A percentile compares a stretch with the other conserved stretches of the same genome.
Evolutionary conservation across 2,329 filamentous ascomycete species (phyloP).

Genomic region (Penicillium polonicum): DNA sequence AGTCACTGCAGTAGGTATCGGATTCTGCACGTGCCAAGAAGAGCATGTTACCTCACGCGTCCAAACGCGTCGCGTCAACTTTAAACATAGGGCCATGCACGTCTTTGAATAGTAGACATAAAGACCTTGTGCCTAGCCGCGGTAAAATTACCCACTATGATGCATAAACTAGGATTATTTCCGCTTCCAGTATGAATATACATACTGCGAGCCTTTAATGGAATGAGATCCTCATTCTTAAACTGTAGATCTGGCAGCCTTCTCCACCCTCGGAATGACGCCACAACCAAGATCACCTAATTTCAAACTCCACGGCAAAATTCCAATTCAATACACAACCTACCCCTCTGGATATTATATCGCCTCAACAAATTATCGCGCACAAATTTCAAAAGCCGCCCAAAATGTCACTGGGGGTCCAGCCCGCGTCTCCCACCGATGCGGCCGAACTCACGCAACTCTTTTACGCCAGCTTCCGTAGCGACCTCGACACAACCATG

Average conservation of each 20-base stretch:
- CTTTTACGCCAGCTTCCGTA: constrained; percentile 27
- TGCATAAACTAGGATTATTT: background rate
- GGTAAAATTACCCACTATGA: background rate
- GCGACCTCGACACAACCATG: constrained; percentile 21
- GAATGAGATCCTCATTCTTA: background rate
- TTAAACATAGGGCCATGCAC: background rate
- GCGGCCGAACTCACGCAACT: constrained; percentile 17
- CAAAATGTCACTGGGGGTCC: constrained; percentile 20
- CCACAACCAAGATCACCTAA: background rate
- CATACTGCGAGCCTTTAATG: background rate
- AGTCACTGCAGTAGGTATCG: no score
- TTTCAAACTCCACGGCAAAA: background rate
- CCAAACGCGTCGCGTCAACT: no score
- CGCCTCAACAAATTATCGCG: no score
- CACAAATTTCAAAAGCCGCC: background rate
- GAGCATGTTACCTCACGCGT: no score
- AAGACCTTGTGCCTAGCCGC: background rate
- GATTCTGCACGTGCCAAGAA: no score
- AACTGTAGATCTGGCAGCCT: no score
- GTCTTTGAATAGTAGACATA: background rate
- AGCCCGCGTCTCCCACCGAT: constrained; percentile 17
- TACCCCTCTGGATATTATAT: no score
- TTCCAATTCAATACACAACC: background rate
- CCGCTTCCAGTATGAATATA: background rate
- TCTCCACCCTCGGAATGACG: background rate